Percentiles rank a stretch among this genome's conserved stretches.
Evolutionary conservation across 768 basidiomycete genomes (phyloP).

Genomic region (Mycena belliarum): DNA sequence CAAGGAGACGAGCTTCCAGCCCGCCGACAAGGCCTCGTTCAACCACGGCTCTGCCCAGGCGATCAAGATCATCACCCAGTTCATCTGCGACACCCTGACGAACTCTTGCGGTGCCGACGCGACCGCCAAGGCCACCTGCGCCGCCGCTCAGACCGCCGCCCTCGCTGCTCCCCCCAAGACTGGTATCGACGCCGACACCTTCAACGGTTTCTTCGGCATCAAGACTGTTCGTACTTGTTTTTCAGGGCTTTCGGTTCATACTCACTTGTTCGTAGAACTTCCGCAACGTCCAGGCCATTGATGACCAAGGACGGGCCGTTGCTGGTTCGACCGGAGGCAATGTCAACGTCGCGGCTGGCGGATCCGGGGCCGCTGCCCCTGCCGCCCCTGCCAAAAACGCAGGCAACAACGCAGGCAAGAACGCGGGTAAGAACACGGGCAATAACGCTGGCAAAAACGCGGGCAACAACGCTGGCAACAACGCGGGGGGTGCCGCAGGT

Average conservation of each 20-base stretch:
- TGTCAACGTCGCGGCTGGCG: conserved; percentile 17
- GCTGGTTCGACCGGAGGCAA: conserved; percentile 19
- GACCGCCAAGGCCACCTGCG: conserved; percentile 52
- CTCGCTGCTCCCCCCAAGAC: conserved; percentile 39
- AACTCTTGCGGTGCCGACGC: conserved; percentile 57
- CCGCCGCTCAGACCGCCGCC: conserved; percentile 42
- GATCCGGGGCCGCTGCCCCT: conserved; percentile 4
- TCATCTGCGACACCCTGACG: conserved; percentile 56
- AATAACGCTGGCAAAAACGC: too few relatives aligned
- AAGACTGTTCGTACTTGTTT: conserved; percentile 43
- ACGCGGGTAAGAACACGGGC: too few relatives aligned
- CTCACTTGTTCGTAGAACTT: conserved; percentile 39
- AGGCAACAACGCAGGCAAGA: too few relatives aligned
- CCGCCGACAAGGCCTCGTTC: conserved; percentile 50
- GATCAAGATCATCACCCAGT: conserved; percentile 56
- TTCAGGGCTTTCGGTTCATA: not conserved
- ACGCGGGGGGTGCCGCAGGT: conserved; percentile 22
- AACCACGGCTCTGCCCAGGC: conserved; percentile 61
- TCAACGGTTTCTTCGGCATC: conserved; percentile 62
- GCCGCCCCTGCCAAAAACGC: conserved; percentile 1
- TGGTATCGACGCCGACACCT: conserved; percentile 61
- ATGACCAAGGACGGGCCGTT: conserved; percentile 28
- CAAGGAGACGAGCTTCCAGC: conserved; percentile 60
- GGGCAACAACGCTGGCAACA: too few relatives aligned
- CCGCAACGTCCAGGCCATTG: conserved; percentile 24